Evolutionary conservation across 1,284 basidiomycete genomes (phyloP).

Genomic region (Pisolithus thermaeus): DNA sequence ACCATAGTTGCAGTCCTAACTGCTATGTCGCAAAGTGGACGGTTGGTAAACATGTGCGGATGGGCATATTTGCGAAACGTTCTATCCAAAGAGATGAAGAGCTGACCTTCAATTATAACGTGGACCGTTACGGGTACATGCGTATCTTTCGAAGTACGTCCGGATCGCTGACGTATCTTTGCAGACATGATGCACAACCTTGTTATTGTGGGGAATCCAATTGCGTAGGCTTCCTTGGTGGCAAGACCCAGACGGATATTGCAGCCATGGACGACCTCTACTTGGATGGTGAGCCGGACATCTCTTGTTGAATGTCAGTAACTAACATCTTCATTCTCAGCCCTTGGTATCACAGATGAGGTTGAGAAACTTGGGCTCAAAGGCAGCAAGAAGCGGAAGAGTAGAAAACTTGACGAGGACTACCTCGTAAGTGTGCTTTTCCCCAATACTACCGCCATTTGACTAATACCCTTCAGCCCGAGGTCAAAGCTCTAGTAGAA

Average conservation of each 20-base stretch:
- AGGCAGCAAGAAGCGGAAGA: slow-evolving; percentile 86
- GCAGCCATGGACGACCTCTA: slow-evolving; percentile 92
- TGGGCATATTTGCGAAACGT: slow-evolving; percentile 97
- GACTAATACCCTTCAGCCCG: slow-evolving; percentile 39
- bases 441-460: neutral
- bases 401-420: slow-evolving; percentile 92
- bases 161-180: slow-evolving; percentile 1
- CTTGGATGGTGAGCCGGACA: slow-evolving; percentile 69
- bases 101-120: slow-evolving; percentile 99
- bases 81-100: slow-evolving; percentile 83
- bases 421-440: slow-evolving; percentile 55
- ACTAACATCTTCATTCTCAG: slow-evolving; percentile 34
- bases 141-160: neutral
- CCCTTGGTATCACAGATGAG: slow-evolving; percentile 94
- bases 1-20: slow-evolving; percentile 98
- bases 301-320: neutral
- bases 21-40: slow-evolving; percentile 99
- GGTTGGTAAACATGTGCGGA: slow-evolving; percentile 84
- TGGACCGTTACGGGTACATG: slow-evolving; percentile 94
- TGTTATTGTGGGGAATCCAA: slow-evolving; percentile 97
- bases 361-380: slow-evolving; percentile 78
- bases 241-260: slow-evolving; percentile 98
- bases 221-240: slow-evolving; percentile 94
- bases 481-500: slow-evolving; percentile 68
- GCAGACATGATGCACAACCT: slow-evolving; percentile 87